Evolutionary conservation across 306 rosid species (phyloP).

Genomic region (Malus sieversii): DNA sequence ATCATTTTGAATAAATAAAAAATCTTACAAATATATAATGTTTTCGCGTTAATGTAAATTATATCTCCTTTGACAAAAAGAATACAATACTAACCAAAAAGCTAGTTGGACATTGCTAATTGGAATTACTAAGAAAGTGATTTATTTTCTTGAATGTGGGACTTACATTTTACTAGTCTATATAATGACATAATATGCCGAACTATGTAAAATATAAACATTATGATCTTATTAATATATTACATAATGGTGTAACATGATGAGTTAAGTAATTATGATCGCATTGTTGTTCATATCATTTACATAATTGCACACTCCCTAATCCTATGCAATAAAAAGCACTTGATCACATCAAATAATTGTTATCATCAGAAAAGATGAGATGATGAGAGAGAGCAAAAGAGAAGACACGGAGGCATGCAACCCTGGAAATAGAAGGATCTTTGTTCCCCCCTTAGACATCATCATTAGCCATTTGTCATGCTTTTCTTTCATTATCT

Average conservation of each 20-base stretch:
- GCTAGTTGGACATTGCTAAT: background rate
- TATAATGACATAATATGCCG: background rate
- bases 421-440: conserved; percentile 46
- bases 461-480: conserved; percentile 48
- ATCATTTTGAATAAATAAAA: no score
- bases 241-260: background rate
- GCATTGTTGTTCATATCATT: background rate
- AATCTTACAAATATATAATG: no score
- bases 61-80: no score
- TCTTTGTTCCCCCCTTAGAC: conserved; percentile 42
- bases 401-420: conserved; percentile 44
- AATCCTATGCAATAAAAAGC: conserved; percentile 12
- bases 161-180: background rate
- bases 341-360: conserved; percentile 16
- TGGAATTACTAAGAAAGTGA: background rate
- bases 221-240: background rate
- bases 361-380: conserved; percentile 11
- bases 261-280: background rate
- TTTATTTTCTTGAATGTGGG: background rate
- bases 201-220: background rate
- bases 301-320: conserved; percentile 17
- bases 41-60: no score
- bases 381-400: background rate
- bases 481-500: conserved; percentile 30
- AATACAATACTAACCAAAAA: background rate